Conservation (phyloP, 2,329 filamentous ascomycete genomes). For the Hymenoscyphus fraxineus region DNA sequence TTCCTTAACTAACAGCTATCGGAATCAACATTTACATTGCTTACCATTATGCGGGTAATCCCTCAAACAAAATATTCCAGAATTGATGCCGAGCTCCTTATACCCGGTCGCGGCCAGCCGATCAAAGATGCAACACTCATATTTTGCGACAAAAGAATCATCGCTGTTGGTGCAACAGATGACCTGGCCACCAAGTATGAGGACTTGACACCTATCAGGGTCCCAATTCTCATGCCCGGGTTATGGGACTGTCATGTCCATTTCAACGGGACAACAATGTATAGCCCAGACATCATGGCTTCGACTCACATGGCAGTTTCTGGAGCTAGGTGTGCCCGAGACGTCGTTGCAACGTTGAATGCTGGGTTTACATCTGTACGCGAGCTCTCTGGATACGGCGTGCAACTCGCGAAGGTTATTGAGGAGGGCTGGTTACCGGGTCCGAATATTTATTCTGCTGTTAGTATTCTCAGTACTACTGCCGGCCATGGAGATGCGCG, state of each 20-base stretch:
- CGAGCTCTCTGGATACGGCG: conserved; percentile 46
- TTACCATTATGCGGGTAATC: background rate
- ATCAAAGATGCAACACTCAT: conserved; percentile 39
- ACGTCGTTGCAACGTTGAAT: conserved; percentile 41
- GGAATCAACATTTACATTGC: background rate
- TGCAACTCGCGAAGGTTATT: conserved; percentile 37
- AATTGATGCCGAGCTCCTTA: conserved; percentile 35
- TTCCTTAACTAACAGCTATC: background rate
- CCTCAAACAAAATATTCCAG: background rate
- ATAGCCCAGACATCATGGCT: background rate
- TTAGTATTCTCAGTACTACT: background rate
- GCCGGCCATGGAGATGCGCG: background rate
- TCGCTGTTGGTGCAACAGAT: conserved; percentile 5
- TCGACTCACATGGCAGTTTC: conserved; percentile 31
- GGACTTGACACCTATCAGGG: background rate
- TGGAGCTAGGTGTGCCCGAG: conserved; percentile 41
- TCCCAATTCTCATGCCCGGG: background rate
- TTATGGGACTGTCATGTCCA: background rate
- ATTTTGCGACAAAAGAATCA: conserved; percentile 38
- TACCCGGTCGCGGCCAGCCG: conserved; percentile 44
- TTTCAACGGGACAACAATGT: background rate
- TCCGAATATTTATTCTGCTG: background rate
- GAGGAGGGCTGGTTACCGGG: background rate
- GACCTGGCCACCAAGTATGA: background rate
- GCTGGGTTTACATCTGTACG: conserved; percentile 49